Percentiles rank a stretch among this genome's conserved stretches.
Conservation (phyloP, 345 rosid genomes). For the Dovyalis caffra region DNA sequence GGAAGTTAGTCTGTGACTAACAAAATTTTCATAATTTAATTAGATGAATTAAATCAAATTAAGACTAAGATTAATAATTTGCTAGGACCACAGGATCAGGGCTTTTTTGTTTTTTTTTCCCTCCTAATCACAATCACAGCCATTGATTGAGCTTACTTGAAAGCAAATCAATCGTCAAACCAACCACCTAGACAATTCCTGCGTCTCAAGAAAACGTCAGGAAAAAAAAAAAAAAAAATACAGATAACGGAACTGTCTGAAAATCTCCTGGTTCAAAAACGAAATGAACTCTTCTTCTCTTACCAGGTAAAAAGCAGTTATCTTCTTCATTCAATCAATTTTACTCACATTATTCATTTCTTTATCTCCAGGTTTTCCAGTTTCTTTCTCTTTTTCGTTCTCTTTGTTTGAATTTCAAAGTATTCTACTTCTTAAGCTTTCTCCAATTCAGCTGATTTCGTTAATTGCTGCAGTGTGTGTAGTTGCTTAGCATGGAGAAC, state of each 20-base stretch:
- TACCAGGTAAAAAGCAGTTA: not conserved
- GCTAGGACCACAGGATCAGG: too few relatives aligned
- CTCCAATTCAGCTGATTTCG: not conserved
- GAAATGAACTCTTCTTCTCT: not conserved
- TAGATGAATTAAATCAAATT: too few relatives aligned
- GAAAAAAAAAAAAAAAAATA: too few relatives aligned
- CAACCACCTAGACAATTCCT: too few relatives aligned
- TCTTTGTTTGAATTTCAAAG: not conserved
- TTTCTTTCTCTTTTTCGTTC: not conserved
- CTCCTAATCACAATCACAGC: not conserved
- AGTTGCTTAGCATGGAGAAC: slow-evolving; percentile 36
- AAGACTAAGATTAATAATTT: too few relatives aligned
- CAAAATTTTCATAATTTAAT: not conserved
- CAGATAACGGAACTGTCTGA: not conserved
- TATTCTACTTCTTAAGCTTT: not conserved
- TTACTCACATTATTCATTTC: not conserved
- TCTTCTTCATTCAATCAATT: not conserved
- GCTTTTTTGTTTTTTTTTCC: too few relatives aligned
- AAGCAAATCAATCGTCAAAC: not conserved
- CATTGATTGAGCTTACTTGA: not conserved
- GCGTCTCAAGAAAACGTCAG: not conserved
- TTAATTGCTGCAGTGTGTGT: slow-evolving; percentile 33
- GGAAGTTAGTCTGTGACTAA: not conserved
- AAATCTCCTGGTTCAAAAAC: not conserved
- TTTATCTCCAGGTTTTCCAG: too few relatives aligned